Base-by-base conservation (phyloP, 176 grass and related monocot genomes). In the Eragrostis curvula region DNA sequence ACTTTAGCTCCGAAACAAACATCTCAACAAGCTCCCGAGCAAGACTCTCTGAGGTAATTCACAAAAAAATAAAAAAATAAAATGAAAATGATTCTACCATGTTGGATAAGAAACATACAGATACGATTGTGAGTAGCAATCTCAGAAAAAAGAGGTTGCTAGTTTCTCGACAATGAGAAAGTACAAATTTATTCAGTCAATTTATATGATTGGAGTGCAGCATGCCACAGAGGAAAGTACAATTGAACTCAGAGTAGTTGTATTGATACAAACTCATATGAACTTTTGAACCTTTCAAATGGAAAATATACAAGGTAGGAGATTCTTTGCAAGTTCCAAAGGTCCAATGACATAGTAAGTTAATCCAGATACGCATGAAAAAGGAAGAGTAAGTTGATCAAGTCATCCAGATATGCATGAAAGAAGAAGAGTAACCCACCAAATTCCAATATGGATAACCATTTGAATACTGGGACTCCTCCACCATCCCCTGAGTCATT, bases 401-500 rank as follows among this genome's bases (percentile, higher is more conserved):
- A 36, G 32, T 36, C 32, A 77, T 86, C 62, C 25, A 81, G 9
- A 46, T 69, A 65, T n/a, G 44, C 25, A 50, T 43, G 32, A 15
- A 12, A 43, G 28, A 64, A 49, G 18, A 58, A 62, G 45, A 73
- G 56, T 40, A 71, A 50, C 88, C 30, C 67, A 75, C 96, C 93
- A 65, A 96, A 99, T 51, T 96, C 87, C 76, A 32, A 58, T 46
- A 99, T 65, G 57, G 91, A 88, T 62, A 91, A 75, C 67, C 76
- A 93, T 77, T 45, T 84, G 74, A 90, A 90, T 18, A 99, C 85
- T 41, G 91, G 85, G 82, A 75, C 32, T 62, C 96, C 90, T 82
- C 93, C 91, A 59, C 96, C 89, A 83, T 99, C 93, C 80, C 93
- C 93, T 49, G 15, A 82, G 87, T 96, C 93, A 87, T 88, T 87